Evolutionary conservation across 805 yeast genomes (phyloP).

Genomic region (Metschnikowia proteae): DNA sequence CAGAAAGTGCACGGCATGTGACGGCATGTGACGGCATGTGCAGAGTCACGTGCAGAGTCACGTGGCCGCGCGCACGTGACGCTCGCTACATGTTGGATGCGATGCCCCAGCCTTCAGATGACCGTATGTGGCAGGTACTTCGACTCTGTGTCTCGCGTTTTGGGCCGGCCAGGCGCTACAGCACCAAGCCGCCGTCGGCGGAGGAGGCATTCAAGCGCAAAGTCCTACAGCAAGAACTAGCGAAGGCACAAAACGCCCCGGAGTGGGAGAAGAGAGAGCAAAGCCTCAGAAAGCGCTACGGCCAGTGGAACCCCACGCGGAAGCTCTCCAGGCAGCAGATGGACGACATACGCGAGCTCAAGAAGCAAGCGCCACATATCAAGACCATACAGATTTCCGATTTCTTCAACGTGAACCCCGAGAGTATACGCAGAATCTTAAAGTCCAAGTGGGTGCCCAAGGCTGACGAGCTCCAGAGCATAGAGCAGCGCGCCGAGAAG

Average conservation of each 20-base stretch:
- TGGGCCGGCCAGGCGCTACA: background rate
- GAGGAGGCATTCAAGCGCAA: slow-evolving; percentile 17
- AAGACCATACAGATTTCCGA: slow-evolving; percentile 57
- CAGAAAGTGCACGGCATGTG: too few species aligned
- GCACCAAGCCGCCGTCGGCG: slow-evolving; percentile 1
- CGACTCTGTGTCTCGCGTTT: background rate
- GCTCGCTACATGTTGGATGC: background rate
- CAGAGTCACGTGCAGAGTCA: background rate
- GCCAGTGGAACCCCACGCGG: slow-evolving; percentile 66
- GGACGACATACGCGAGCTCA: slow-evolving; percentile 57
- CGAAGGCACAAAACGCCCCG: slow-evolving; percentile 41
- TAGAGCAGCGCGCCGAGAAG: slow-evolving; percentile 49
- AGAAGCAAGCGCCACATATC: slow-evolving; percentile 55
- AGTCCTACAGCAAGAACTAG: slow-evolving; percentile 19
- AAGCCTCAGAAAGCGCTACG: slow-evolving; percentile 58
- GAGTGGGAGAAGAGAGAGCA: slow-evolving; percentile 70
- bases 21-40: too few species aligned
- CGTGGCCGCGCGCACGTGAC: background rate
- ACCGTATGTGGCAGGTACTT: slow-evolving; percentile 1
- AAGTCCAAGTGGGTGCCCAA: slow-evolving; percentile 74
- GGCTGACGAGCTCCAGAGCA: slow-evolving; percentile 45
- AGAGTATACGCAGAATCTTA: slow-evolving; percentile 74
- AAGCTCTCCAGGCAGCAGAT: slow-evolving; percentile 67
- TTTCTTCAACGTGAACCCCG: slow-evolving; percentile 71
- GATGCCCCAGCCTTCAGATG: background rate